Conservation (phyloP, 202 grass and related monocot species). For the Setaria viridis region DNA sequence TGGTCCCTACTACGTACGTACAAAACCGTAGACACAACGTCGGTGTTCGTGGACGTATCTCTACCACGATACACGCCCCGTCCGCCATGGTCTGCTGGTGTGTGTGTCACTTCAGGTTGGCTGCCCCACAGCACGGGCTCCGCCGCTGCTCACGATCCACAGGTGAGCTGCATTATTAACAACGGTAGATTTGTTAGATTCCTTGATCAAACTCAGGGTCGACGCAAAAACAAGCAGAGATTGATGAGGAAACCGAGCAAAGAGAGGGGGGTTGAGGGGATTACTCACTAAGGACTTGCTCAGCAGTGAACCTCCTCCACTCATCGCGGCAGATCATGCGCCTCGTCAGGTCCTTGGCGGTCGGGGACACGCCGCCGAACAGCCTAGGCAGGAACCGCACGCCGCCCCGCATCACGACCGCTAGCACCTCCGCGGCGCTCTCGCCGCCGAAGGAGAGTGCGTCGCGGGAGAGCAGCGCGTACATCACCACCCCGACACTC, state of each 20-base stretch:
- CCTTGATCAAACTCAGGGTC: not conserved
- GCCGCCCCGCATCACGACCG: slow-evolving; percentile 59
- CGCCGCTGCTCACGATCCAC: slow-evolving; percentile 79
- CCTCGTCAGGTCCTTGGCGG: slow-evolving; percentile 87
- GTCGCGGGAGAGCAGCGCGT: slow-evolving; percentile 81
- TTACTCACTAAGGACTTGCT: slow-evolving; percentile 82
- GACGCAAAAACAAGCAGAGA: not conserved
- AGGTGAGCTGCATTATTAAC: slow-evolving; percentile 73
- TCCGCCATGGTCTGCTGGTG: not conserved
- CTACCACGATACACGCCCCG: slow-evolving; percentile 29
- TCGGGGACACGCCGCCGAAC: slow-evolving; percentile 65
- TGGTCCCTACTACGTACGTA: not conserved
- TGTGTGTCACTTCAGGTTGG: slow-evolving; percentile 27
- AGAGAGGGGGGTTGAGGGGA: not conserved
- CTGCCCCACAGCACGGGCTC: slow-evolving; percentile 38
- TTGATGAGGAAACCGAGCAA: not conserved
- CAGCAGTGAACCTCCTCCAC: slow-evolving; percentile 78
- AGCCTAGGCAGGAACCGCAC: slow-evolving; percentile 69
- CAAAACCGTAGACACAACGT: slow-evolving; percentile 39
- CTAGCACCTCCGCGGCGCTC: slow-evolving; percentile 68
- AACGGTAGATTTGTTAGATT: not conserved
- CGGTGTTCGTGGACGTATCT: slow-evolving; percentile 36
- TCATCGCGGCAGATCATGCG: slow-evolving; percentile 83
- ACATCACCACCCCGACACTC: slow-evolving; percentile 94
- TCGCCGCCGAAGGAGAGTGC: slow-evolving; percentile 81